Evolutionary conservation across 805 yeast species (phyloP).

Genomic region (Ogataea wickerhamii): DNA sequence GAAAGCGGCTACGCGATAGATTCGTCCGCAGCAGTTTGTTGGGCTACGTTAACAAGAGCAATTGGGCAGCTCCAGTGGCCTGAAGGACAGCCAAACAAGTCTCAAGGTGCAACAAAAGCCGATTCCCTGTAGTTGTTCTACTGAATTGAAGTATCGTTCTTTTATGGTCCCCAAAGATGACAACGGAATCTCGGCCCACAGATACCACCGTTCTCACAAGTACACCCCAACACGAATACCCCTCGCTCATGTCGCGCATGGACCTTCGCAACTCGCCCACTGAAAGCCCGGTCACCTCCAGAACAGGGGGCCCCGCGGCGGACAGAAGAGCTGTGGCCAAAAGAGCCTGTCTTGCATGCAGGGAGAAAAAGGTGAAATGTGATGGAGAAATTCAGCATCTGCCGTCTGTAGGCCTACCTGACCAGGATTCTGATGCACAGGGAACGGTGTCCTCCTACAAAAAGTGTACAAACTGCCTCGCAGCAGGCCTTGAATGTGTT

Average conservation of each 20-base stretch:
- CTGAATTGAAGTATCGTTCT: no score
- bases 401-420: neutral
- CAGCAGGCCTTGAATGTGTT: conserved; percentile 46
- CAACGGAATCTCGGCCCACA: no score
- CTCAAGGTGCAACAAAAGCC: no score
- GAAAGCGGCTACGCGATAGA: no score
- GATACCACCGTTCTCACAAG: no score
- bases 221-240: no score
- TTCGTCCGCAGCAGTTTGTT: no score
- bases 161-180: no score
- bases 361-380: conserved; percentile 63
- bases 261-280: neutral
- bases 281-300: neutral
- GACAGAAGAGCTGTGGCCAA: conserved; percentile 50
- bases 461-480: conserved; percentile 49
- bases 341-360: conserved; percentile 60
- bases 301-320: conserved; percentile 1
- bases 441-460: conserved; percentile 22
- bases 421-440: conserved; percentile 1
- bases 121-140: no score
- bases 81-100: no score
- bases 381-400: conserved; percentile 47
- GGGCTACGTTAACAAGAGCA: no score
- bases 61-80: no score
- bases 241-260: neutral